Base-by-base conservation (phyloP, 1,284 basidiomycete species). In the Filobasidium uniguttulatum region DNA sequence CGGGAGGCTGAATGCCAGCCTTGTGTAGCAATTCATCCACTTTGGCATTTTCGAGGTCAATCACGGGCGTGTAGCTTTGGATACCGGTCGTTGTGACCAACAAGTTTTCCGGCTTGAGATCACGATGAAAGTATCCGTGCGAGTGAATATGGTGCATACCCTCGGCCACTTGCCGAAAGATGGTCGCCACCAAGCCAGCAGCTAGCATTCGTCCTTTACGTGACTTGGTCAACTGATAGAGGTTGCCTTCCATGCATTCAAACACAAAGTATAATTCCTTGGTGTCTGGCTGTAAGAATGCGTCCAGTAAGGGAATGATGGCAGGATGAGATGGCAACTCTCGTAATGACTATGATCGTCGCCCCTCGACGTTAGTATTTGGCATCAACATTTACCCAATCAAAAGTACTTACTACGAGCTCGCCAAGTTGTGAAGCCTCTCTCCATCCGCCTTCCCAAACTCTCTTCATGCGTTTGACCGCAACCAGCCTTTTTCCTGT, bases 61-160 rank as follows among this genome's bases (percentile, higher is more conserved):
- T 54, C 10, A 59, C 63, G 7, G 85, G 77, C n/a, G 81, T 81
- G 65, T 99, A 99, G 69, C 96, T 89, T 58, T 84, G 83, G 45
- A 96, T 77, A 22, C 94, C 94, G 9, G 89, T 96, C 2, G 94
- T 99, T n/a, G 94, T 99, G 61, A 99, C 93, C 49, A 99, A 80
- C n/a, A 99, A 80, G 62, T 99, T 99, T 67, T 99, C 94, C 25
- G 94, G 94, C 70, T 99, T 99, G 88, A 98, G 93, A 69, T 99
- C 94, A 49, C 94, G 86, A 67, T 99, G 94, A 67, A 99, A 98
- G 70, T 94, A 99, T 51, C 93, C 93, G 44, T 83, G 75, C 15
- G 74, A 66, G 69, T 99, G 94, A 56, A 98, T 89, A 67, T 98
- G 94, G 62, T 89, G 75, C 31, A 99, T 77, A 29, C 94, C 94